Evolutionary conservation across 768 basidiomycete genomes (phyloP).

Genomic region (Tephrocybe sp.): DNA sequence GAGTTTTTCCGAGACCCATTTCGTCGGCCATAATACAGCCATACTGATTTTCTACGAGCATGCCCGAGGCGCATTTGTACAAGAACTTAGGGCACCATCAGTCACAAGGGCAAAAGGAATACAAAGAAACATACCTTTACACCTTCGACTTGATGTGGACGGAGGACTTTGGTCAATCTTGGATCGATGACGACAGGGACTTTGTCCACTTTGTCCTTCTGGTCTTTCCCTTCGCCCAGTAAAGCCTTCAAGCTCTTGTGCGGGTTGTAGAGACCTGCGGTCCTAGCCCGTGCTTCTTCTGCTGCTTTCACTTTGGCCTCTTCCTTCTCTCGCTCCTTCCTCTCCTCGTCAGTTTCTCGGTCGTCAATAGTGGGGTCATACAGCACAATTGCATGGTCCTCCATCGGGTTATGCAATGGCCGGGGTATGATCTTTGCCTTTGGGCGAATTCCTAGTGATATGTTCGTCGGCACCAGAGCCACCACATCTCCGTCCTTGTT

Average conservation of each 20-base stretch:
- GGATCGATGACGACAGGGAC: constrained; percentile 98
- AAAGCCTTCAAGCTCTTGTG: constrained; percentile 88
- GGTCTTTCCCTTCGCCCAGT: constrained; percentile 69
- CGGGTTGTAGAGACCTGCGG: constrained; percentile 77
- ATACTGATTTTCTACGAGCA: constrained; percentile 87
- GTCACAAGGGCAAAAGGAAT: constrained; percentile 6
- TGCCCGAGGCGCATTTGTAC: constrained; percentile 93
- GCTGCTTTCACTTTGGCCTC: constrained; percentile 64
- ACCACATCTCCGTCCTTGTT: constrained; percentile 69
- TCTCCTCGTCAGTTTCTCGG: constrained; percentile 86
- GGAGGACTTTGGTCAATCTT: constrained; percentile 77
- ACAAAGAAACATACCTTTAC: constrained; percentile 68
- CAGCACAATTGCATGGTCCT: constrained; percentile 94
- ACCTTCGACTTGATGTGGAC: constrained; percentile 98
- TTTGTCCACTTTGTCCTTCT: constrained; percentile 67
- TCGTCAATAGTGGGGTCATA: constrained; percentile 97
- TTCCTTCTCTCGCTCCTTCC: constrained; percentile 69
- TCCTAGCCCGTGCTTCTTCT: constrained; percentile 68
- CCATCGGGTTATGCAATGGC: constrained; percentile 96
- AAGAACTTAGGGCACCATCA: constrained; percentile 72
- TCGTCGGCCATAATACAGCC: constrained; percentile 99
- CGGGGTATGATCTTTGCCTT: constrained; percentile 80
- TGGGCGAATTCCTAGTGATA: constrained; percentile 84
- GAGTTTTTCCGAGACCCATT: constrained; percentile 97
- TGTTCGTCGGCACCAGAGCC: constrained; percentile 55